Evolutionary conservation across 2,329 filamentous ascomycete species (phyloP).

Genomic region (Calonectria ilicicola): DNA sequence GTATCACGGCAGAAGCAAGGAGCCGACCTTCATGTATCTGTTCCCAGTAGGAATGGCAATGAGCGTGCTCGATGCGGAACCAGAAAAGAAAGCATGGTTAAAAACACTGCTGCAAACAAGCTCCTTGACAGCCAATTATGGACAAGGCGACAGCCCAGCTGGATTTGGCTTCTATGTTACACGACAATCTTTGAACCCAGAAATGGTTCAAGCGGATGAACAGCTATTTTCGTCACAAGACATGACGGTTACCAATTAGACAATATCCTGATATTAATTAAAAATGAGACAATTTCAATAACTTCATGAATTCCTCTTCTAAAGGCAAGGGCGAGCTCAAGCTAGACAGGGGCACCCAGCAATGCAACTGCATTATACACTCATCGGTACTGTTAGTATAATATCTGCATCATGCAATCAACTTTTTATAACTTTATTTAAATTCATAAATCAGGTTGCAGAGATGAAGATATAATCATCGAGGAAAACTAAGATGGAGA

Average conservation of each 20-base stretch:
- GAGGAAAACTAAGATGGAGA: too few species aligned
- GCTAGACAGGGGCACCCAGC: too few species aligned
- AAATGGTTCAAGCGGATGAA: constrained; percentile 11
- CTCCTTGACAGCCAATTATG: constrained; percentile 22
- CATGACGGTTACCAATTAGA: background rate
- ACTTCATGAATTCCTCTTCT: too few species aligned
- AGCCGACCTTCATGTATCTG: constrained; percentile 22
- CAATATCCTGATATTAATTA: background rate
- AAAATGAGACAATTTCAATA: too few species aligned
- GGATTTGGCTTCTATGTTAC: constrained; percentile 29
- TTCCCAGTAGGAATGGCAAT: constrained; percentile 29
- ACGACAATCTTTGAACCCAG: constrained; percentile 12
- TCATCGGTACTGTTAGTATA: too few species aligned
- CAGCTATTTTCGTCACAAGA: constrained; percentile 18
- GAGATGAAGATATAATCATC: too few species aligned
- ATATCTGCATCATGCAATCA: too few species aligned
- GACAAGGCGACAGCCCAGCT: constrained; percentile 19
- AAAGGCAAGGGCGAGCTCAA: too few species aligned
- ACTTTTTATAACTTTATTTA: too few species aligned
- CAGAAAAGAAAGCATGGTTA: background rate
- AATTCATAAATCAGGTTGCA: too few species aligned
- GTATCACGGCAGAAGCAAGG: constrained; percentile 20
- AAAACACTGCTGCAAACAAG: constrained; percentile 9
- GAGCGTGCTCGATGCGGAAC: constrained; percentile 18
- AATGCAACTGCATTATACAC: too few species aligned